Base-by-base conservation (phyloP, 768 basidiomycete genomes). In the Boletus reticuloceps region DNA sequence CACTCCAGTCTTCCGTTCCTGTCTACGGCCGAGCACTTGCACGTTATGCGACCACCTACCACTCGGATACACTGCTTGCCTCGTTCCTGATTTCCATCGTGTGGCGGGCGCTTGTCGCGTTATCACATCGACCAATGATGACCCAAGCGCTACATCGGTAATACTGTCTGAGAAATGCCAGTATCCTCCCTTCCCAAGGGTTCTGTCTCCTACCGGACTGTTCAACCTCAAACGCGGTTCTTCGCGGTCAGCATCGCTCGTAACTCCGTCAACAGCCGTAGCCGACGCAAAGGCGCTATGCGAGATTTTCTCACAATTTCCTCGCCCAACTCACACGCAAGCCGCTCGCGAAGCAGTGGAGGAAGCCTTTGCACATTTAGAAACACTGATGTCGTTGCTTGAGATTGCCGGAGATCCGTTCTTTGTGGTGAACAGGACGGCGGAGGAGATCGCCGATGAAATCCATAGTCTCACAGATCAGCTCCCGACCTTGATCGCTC, bases 341-440 rank as follows among this genome's bases (percentile, higher is more conserved):
- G 69, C 89, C 10, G 90, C 91, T n/a, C 77, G 79, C 39, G 90
- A 93, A 66, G 91, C 88, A 6, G 89, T 92, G 11, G 85, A 88
- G 51, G 90, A 91, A 63, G 91, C 88, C 2, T 84, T 87, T 60
- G 81, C 79, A 51, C 86, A 83, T 16, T 72, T 92, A 27, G 72
- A 77, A 60, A 79, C 82, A 20, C 70, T 92, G 17, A 73, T 75
- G 16, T 72, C 77, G 11, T 75, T 91, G 27, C 73, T 91, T 14
- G 85, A 86, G 55, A 76, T 75, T 16, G 74, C 79, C 16, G 71
- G 64, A 27, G 57, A 72, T 37, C 76, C 74, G 6, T 54, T 62
- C 20, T 63, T 61, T 41, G 53, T 31, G 29, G 46, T 39, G n/a
- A 56, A 62, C 29, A 69, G 62, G 47, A 54, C 66, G 20, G 45